Percentiles rank a stretch among this genome's conserved stretches.
phyloP scores from a whole-genome alignment of 1,139 yeast genomes.

The Saccharomyces uvarum region DNA sequence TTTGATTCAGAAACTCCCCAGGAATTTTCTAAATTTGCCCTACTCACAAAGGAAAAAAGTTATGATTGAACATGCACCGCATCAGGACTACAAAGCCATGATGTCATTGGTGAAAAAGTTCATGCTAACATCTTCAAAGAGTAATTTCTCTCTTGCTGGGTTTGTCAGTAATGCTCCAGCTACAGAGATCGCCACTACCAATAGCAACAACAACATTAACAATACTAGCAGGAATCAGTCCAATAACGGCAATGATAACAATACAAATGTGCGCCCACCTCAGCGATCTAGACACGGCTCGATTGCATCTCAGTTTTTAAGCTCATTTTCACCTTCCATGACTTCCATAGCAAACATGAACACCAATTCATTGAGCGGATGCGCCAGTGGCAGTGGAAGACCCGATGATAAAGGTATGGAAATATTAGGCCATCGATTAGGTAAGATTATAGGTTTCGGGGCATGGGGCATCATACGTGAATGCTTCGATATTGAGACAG shows the following conservation, averaged over 20 bases:
- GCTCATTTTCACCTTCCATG: conserved; percentile 33
- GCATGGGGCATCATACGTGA: conserved; percentile 91
- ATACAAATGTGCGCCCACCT: background rate
- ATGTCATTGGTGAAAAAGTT: conserved; percentile 31
- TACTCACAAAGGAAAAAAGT: conserved; percentile 60
- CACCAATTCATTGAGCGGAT: conserved; percentile 2
- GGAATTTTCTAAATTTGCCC: conserved; percentile 55
- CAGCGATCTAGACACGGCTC: conserved; percentile 30
- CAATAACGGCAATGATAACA: conserved; percentile 1
- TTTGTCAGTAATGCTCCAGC: conserved; percentile 4
- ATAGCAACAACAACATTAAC: conserved; percentile 1
- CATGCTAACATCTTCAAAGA: conserved; percentile 22
- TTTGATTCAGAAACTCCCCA: conserved; percentile 41
- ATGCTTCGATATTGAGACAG: conserved; percentile 41
- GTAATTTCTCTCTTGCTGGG: conserved; percentile 17
- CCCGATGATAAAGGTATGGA: conserved; percentile 55
- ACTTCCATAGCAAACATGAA: conserved; percentile 15
- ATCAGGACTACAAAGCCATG: conserved; percentile 38
- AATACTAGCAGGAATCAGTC: background rate
- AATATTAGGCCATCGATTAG: conserved; percentile 54
- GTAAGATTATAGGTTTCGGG: conserved; percentile 80
- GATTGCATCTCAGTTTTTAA: conserved; percentile 37
- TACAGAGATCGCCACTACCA: background rate
- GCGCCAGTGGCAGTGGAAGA: conserved; percentile 6
- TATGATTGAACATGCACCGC: conserved; percentile 49